Conservation (phyloP, 1,139 yeast genomes). For the Blastobotrys serpentis region DNA sequence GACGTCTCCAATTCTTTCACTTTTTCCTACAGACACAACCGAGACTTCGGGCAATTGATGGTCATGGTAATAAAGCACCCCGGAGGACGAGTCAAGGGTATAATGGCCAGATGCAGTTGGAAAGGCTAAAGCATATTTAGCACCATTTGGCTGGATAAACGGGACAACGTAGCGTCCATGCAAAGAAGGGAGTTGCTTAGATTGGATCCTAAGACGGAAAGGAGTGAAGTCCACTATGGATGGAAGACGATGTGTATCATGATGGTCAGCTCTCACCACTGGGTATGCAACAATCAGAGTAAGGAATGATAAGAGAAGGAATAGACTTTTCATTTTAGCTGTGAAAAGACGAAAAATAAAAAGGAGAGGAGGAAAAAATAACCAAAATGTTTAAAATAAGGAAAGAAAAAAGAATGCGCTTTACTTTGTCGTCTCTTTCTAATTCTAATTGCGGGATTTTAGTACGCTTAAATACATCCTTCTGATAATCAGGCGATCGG, state of each 20-base stretch:
- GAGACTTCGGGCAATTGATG: conserved; percentile 5
- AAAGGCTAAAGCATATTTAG: conserved; percentile 1
- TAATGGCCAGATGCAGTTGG: conserved; percentile 7
- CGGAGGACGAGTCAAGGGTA: conserved; percentile 1
- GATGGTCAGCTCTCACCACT: background rate
- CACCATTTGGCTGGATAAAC: conserved; percentile 2
- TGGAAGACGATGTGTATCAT: background rate
- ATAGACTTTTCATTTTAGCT: background rate
- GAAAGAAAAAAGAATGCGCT: background rate
- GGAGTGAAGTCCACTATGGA: background rate
- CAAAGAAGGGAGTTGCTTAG: background rate
- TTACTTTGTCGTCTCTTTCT: background rate
- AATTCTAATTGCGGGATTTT: background rate
- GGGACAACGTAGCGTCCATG: conserved; percentile 2
- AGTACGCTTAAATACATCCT: background rate
- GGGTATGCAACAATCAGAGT: conserved; percentile 1
- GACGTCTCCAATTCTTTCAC: conserved; percentile 3
- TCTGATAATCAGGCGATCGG: background rate
- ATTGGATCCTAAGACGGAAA: background rate
- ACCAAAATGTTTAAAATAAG: too few species aligned
- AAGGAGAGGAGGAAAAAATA: background rate
- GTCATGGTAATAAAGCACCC: conserved; percentile 2
- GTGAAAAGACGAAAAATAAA: background rate
- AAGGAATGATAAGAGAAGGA: background rate
- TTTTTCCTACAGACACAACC: background rate